A percentile compares a stretch with the other conserved stretches of the same genome.
Evolutionary conservation across 768 basidiomycete species (phyloP).

Genomic region (Leccinum arenicola): DNA sequence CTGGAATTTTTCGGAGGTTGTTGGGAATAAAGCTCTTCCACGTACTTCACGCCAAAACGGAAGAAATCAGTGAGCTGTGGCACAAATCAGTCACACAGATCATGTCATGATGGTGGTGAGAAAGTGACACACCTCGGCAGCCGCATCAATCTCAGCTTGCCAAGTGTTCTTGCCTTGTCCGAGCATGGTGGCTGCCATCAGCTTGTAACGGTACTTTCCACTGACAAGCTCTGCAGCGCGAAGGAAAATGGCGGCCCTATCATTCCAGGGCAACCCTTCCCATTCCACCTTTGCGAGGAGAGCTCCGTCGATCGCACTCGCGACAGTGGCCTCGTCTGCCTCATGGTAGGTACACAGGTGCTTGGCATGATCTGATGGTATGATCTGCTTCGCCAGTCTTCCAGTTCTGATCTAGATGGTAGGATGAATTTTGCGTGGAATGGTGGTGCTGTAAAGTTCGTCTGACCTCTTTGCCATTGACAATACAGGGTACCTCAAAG

Average conservation of each 20-base stretch:
- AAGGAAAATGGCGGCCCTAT: slow-evolving; percentile 96
- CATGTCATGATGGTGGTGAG: background rate
- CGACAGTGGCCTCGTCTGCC: slow-evolving; percentile 74
- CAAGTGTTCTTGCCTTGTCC: slow-evolving; percentile 99
- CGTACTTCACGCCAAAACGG: slow-evolving; percentile 94
- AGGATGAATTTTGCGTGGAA: slow-evolving; percentile 1
- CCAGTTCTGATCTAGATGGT: slow-evolving; percentile 71
- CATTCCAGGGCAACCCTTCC: slow-evolving; percentile 96
- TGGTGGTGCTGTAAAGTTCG: background rate
- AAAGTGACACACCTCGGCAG: slow-evolving; percentile 74
- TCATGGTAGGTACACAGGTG: slow-evolving; percentile 86
- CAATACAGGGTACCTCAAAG: slow-evolving; percentile 89
- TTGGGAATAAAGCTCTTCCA: slow-evolving; percentile 89
- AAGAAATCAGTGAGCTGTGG: slow-evolving; percentile 84
- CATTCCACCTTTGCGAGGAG: slow-evolving; percentile 83
- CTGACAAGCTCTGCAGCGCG: slow-evolving; percentile 96
- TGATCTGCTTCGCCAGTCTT: slow-evolving; percentile 69
- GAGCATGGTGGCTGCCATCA: slow-evolving; percentile 95
- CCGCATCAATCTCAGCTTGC: slow-evolving; percentile 99
- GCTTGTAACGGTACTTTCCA: slow-evolving; percentile 93
- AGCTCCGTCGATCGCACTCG: slow-evolving; percentile 81
- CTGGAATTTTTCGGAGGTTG: slow-evolving; percentile 86
- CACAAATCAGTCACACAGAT: slow-evolving; percentile 7
- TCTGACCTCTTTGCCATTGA: slow-evolving; percentile 83
- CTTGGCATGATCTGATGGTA: slow-evolving; percentile 83